Conservation (phyloP, 345 rosid genomes). For the Combretum micranthum region DNA sequence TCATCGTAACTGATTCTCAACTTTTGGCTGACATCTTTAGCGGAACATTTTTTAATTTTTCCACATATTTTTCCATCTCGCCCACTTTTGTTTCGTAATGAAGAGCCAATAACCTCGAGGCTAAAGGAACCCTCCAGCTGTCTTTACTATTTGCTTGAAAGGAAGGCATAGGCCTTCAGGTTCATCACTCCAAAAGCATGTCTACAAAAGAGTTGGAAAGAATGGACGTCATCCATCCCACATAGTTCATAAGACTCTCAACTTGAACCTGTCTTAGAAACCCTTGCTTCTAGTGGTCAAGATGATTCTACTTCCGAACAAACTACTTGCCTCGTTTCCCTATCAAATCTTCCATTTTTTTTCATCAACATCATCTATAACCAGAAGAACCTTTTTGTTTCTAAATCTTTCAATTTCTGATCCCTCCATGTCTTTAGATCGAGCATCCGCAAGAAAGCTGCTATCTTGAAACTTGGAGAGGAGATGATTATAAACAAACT, state of each 20-base stretch:
- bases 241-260: neutral
- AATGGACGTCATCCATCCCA: neutral
- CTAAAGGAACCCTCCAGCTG: conserved; percentile 4
- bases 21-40: neutral
- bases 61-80: conserved; percentile 1
- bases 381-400: conserved; percentile 4
- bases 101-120: conserved; percentile 4
- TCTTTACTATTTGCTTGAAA: neutral
- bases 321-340: conserved; percentile 1
- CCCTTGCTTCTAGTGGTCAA: neutral
- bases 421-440: neutral
- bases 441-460: too few relatives aligned
- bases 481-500: too few relatives aligned
- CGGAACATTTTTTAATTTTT: neutral
- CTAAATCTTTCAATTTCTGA: neutral
- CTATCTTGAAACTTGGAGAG: too few relatives aligned
- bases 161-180: neutral
- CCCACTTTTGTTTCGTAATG: neutral
- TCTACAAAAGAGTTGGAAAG: conserved; percentile 5
- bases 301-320: conserved; percentile 7
- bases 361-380: conserved; percentile 12
- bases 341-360: neutral
- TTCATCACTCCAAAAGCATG: conserved; percentile 2
- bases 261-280: neutral
- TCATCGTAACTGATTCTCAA: conserved; percentile 7